Evolutionary conservation across 371 early-diverging fungal species (phyloP).

Genomic region (Astathelohania contejeani): DNA sequence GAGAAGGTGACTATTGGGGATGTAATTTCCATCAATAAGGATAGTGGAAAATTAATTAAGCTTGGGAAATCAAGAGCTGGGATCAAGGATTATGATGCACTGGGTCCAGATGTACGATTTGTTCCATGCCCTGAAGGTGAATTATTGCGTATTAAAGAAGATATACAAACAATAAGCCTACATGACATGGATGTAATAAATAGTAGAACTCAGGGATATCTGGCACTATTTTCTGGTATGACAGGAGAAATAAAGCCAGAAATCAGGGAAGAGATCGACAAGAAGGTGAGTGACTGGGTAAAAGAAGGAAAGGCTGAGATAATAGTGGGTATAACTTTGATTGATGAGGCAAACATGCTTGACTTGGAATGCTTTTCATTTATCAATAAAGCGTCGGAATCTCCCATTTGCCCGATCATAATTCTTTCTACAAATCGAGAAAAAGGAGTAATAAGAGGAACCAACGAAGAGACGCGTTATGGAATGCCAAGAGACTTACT

Average conservation of each 20-base stretch:
- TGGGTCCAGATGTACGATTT: slow-evolving; percentile 79
- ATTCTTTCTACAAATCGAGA: slow-evolving; percentile 94
- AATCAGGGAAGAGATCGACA: slow-evolving; percentile 88
- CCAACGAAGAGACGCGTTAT: slow-evolving; percentile 68
- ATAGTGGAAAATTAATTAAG: slow-evolving; percentile 83
- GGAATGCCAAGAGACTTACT: slow-evolving; percentile 87
- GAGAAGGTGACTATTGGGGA: slow-evolving; percentile 77
- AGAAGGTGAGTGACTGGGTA: slow-evolving; percentile 84
- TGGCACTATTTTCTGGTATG: slow-evolving; percentile 84
- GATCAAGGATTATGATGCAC: slow-evolving; percentile 82
- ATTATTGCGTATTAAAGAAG: slow-evolving; percentile 77
- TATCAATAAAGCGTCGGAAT: slow-evolving; percentile 82
- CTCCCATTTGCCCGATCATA: slow-evolving; percentile 77
- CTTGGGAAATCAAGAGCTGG: slow-evolving; percentile 77
- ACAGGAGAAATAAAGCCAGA: slow-evolving; percentile 89
- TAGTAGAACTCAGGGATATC: slow-evolving; percentile 79
- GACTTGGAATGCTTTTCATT: slow-evolving; percentile 95
- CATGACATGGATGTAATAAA: slow-evolving; percentile 99
- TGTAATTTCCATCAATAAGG: slow-evolving; percentile 90
- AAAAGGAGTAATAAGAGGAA: slow-evolving; percentile 59
- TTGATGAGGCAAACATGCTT: slow-evolving; percentile 95
- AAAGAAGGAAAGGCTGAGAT: slow-evolving; percentile 94
- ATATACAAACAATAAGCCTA: slow-evolving; percentile 80
- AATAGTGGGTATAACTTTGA: slow-evolving; percentile 85
- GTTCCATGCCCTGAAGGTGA: slow-evolving; percentile 97